These are phyloP conservation scores for Dothistroma pini DNA, from an alignment of 2,329 filamentous ascomycete species.

Conservation along the genomic window DNA sequence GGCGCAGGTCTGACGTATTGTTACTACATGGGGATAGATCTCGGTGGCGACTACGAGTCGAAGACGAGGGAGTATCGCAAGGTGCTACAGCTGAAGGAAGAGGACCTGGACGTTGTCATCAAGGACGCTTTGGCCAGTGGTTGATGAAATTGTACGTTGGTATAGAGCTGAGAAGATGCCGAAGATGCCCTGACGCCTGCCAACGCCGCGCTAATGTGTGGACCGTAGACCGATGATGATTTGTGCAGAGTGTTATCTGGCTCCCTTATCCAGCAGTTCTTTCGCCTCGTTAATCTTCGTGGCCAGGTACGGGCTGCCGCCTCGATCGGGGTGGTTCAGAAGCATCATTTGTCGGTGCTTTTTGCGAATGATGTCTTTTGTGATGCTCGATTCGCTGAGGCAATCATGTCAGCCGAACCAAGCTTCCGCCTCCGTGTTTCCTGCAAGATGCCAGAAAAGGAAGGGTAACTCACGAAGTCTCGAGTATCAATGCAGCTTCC, in stretches of 20 bases:
- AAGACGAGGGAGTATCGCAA: conserved; percentile 37
- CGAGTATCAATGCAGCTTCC: conserved; percentile 86
- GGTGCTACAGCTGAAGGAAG: conserved; percentile 39
- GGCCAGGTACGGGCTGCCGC: conserved; percentile 91
- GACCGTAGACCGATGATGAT: background rate
- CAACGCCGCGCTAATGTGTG: conserved; percentile 13
- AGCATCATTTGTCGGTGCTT: conserved; percentile 95
- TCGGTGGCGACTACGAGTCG: conserved; percentile 25
- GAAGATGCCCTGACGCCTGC: background rate
- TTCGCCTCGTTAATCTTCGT: conserved; percentile 99
- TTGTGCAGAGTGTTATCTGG: conserved; percentile 1
- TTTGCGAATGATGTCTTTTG: conserved; percentile 92
- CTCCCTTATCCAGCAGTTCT: conserved; percentile 78
- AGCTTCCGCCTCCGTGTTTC: background rate
- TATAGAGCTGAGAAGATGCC: background rate
- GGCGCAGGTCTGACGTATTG: conserved; percentile 19
- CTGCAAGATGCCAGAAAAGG: background rate
- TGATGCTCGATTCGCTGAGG: conserved; percentile 74
- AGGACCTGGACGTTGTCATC: conserved; percentile 38
- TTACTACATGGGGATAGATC: conserved; percentile 22
- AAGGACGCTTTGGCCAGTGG: conserved; percentile 27
- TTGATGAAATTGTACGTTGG: background rate
- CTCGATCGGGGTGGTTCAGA: conserved; percentile 94
- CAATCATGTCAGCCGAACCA: background rate
- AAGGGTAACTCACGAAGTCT: conserved; percentile 66